These are phyloP conservation scores for Plasmopara halstedii DNA, from an alignment of 352 stramenopile species.

Conservation along the genomic window DNA sequence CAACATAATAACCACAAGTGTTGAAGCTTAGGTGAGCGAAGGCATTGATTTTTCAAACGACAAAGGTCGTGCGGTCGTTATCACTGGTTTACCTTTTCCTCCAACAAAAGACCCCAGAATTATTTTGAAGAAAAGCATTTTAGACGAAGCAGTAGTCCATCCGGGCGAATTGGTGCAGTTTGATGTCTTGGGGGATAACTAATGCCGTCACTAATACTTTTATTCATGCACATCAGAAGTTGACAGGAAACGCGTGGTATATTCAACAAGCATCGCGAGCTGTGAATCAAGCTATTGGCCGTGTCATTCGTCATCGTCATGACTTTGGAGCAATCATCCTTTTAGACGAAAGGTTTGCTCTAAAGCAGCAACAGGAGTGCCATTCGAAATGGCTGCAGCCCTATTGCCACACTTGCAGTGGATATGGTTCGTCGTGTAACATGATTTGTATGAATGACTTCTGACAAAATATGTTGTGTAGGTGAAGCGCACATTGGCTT, in stretches of 20 bases:
- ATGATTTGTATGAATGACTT: neutral
- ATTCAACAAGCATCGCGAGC: constrained; percentile 95
- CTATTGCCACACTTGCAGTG: constrained; percentile 53
- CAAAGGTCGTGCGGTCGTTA: constrained; percentile 95
- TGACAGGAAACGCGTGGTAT: constrained; percentile 97
- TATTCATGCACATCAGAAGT: constrained; percentile 38
- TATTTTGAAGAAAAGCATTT: constrained; percentile 94
- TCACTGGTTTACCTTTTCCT: constrained; percentile 98
- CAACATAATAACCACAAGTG: neutral
- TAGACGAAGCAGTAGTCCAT: constrained; percentile 75
- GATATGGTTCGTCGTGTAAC: constrained; percentile 43
- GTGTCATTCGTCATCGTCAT: constrained; percentile 97
- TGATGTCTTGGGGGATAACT: neutral
- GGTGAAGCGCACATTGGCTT: constrained; percentile 78
- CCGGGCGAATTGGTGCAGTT: constrained; percentile 50
- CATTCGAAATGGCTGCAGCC: constrained; percentile 95
- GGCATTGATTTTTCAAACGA: constrained; percentile 98
- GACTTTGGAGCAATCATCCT: constrained; percentile 98
- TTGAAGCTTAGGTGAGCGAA: constrained; percentile 86
- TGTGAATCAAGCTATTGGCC: constrained; percentile 98
- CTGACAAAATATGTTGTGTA: constrained; percentile 17
- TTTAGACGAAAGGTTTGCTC: constrained; percentile 94
- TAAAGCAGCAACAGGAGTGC: constrained; percentile 85
- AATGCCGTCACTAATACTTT: neutral
- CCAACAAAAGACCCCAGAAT: constrained; percentile 97